phyloP scores from a whole-genome alignment of 2,329 filamentous ascomycete species.

The Arthrinium phaeospermum region DNA sequence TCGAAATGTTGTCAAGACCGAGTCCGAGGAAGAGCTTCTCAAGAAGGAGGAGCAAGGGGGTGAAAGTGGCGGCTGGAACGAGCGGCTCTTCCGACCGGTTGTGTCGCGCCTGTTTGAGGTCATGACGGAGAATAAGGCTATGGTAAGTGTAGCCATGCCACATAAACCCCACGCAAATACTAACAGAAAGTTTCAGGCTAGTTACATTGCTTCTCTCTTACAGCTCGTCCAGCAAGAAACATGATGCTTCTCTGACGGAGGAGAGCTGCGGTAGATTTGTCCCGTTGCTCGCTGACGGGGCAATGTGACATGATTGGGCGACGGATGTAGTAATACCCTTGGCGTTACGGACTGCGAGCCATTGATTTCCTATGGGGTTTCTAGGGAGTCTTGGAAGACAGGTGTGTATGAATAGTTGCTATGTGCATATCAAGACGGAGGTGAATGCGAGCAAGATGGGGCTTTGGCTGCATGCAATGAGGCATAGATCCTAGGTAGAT shows the following conservation, averaged over 20 bases:
- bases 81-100: slow-evolving; percentile 70
- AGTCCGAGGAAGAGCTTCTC: slow-evolving; percentile 59
- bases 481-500: slow-evolving; percentile 6
- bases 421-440: not conserved
- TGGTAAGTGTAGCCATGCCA: slow-evolving; percentile 49
- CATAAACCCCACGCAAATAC: not conserved
- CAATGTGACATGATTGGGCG: slow-evolving; percentile 11
- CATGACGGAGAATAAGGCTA: slow-evolving; percentile 69
- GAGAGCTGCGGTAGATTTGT: not conserved
- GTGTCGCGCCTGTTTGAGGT: slow-evolving; percentile 70
- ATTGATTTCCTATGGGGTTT: slow-evolving; percentile 19
- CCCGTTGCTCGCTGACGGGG: not conserved
- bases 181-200: slow-evolving; percentile 24
- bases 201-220: slow-evolving; percentile 32
- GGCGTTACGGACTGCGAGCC: slow-evolving; percentile 21
- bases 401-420: slow-evolving; percentile 17
- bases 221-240: slow-evolving; percentile 30
- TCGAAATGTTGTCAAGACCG: slow-evolving; percentile 67
- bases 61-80: slow-evolving; percentile 66
- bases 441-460: not conserved
- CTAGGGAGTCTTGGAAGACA: slow-evolving; percentile 15
- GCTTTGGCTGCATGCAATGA: not conserved
- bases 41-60: slow-evolving; percentile 54
- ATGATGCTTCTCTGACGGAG: not conserved
- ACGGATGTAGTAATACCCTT: slow-evolving; percentile 20